phyloP scores from a whole-genome alignment of 768 basidiomycete genomes.

The Pleurotus tuber-regium region DNA sequence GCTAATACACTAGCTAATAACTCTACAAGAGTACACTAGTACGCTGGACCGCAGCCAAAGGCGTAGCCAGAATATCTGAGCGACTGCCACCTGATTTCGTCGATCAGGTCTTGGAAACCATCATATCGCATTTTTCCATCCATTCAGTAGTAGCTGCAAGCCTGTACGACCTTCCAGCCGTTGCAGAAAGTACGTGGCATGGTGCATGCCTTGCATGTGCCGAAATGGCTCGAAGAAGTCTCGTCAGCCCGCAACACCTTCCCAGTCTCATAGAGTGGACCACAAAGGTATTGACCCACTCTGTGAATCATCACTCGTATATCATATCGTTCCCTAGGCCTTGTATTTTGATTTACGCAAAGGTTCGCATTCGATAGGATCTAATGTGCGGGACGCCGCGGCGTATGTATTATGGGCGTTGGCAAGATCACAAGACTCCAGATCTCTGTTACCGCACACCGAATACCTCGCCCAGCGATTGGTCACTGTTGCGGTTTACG shows the following conservation, averaged over 20 bases:
- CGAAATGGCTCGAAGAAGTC: slow-evolving; percentile 83
- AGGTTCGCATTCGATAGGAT: slow-evolving; percentile 90
- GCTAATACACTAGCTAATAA: slow-evolving; percentile 9
- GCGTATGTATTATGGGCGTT: slow-evolving; percentile 95
- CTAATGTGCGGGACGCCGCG: slow-evolving; percentile 92
- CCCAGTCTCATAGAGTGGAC: slow-evolving; percentile 73
- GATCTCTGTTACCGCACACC: slow-evolving; percentile 59
- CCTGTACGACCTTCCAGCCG: slow-evolving; percentile 68
- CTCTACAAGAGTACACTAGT: slow-evolving; percentile 82
- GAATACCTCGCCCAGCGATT: slow-evolving; percentile 64
- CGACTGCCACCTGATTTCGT: slow-evolving; percentile 75
- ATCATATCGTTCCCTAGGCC: slow-evolving; percentile 49
- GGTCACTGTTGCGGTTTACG: slow-evolving; percentile 80
- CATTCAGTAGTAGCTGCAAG: slow-evolving; percentile 65
- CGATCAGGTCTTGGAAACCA: slow-evolving; percentile 77
- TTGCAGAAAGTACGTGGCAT: slow-evolving; percentile 92
- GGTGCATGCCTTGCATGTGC: slow-evolving; percentile 91
- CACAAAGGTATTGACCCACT: slow-evolving; percentile 53
- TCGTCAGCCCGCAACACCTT: slow-evolving; percentile 59
- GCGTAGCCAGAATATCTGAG: slow-evolving; percentile 80
- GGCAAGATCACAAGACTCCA: slow-evolving; percentile 69
- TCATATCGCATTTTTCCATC: slow-evolving; percentile 73
- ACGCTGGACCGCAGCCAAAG: slow-evolving; percentile 93
- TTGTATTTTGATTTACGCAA: slow-evolving; percentile 90
- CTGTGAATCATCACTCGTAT: neutral